Evolutionary conservation across 345 rosid species (phyloP), one percentile per base, ranked within the genome.

Genomic region (rapeseed (Brassica napus)): DNA sequence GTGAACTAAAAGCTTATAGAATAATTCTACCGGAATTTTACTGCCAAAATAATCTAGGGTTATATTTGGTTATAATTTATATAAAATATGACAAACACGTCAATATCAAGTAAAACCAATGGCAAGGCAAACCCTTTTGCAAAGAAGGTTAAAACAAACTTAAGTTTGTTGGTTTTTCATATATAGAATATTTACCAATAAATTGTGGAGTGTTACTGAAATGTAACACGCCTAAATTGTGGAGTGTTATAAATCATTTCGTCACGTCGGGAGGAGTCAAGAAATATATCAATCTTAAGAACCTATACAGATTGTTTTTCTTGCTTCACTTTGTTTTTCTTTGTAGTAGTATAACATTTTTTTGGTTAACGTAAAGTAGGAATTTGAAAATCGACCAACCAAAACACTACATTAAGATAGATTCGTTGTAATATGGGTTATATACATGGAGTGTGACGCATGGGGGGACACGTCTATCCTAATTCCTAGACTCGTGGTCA

Each of bases 401-500:
- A 78, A 24, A 42, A 16, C 68, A 65, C 62, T 78, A 24, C 28
- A 72, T 37, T 49, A 78, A 57, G 49, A 57, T 39, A 5, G 37
- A 63, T 2, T 64, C 66, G 57, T 28, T 31, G 74, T 21, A 32
- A 35, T 35, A 35, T 59, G 72, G 72, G 16, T 65, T 69, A 11
- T 28, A 7, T 18, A 65, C 54, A 59, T 73, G 82, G 77, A 67
- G 3, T 59, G 73, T 79, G 77, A 79, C 73, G 77, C 30, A 44
- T 54, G 8, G 28, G 18, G 31, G 57, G 61, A 78, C 47, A 8
- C 11, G 10, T 73, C 55, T 66, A 52, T 74, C 71, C n/a, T 73
- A 52, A 68, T 60, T 47, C 65, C 11, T 60, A 68, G 58, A 68
- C 71, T 74, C 18, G 32, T 74, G 82, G 82, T 69, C 65, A 74